Evolutionary conservation across 2,329 filamentous ascomycete genomes (phyloP).

Genomic region (Fusarium pseudocircinatum): DNA sequence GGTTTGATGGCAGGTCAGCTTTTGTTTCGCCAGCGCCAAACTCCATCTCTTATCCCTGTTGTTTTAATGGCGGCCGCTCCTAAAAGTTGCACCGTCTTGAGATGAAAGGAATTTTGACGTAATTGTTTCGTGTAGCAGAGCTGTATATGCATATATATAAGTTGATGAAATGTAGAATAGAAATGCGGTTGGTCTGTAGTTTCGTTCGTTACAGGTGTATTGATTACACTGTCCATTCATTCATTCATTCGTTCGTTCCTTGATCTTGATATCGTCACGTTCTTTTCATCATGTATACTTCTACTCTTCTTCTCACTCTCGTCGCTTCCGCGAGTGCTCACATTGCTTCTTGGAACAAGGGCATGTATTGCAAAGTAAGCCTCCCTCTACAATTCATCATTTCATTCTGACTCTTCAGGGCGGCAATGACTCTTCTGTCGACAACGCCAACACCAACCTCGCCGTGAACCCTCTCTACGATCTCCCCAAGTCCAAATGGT

Average conservation of each 20-base stretch:
- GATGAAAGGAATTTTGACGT: conserved; percentile 33
- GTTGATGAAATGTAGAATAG: background rate
- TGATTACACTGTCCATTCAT: conserved; percentile 34
- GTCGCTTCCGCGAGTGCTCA: conserved; percentile 37
- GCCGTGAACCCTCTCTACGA: conserved; percentile 58
- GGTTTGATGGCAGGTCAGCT: background rate
- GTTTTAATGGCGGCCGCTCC: conserved; percentile 32
- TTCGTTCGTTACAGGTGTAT: conserved; percentile 33
- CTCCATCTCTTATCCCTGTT: conserved; percentile 13
- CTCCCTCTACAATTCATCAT: fast-evolving
- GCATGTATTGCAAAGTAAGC: conserved; percentile 44
- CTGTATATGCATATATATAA: conserved; percentile 5
- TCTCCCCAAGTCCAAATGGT: conserved; percentile 57
- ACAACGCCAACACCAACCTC: conserved; percentile 55
- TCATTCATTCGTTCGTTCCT: conserved; percentile 24
- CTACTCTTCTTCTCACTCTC: conserved; percentile 33
- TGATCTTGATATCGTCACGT: background rate
- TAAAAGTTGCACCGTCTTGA: conserved; percentile 17
- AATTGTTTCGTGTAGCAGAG: background rate
- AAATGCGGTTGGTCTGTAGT: background rate
- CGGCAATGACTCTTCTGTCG: conserved; percentile 45
- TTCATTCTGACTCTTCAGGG: conserved; percentile 30
- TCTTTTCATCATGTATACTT: conserved; percentile 32
- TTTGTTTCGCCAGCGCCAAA: conserved; percentile 27
- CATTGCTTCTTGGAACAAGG: conserved; percentile 42